A percentile compares a stretch with the other conserved stretches of the same genome.
These are phyloP conservation scores for Pseudozyma hubeiensis DNA, from an alignment of 1,284 basidiomycete species.

Conservation along the genomic window DNA sequence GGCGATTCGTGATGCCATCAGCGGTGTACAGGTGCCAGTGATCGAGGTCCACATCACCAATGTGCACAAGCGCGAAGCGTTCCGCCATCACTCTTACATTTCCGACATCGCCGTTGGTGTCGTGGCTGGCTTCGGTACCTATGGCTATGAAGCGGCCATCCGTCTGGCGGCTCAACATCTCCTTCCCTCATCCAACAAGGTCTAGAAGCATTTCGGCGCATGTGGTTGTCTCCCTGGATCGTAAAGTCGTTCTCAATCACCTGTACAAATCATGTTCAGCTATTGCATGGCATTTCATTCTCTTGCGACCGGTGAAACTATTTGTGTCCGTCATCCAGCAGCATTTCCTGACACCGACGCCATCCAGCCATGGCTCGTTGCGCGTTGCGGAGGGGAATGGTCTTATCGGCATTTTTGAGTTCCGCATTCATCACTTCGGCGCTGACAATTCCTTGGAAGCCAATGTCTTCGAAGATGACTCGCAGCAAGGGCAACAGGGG, in stretches of 20 bases:
- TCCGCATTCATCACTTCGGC: constrained; percentile 10
- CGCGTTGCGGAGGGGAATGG: not conserved
- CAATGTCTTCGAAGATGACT: constrained; percentile 10
- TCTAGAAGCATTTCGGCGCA: too few relatives aligned
- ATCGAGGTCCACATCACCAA: constrained; percentile 68
- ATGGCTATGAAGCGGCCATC: constrained; percentile 31
- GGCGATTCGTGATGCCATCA: constrained; percentile 66
- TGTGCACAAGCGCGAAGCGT: constrained; percentile 66
- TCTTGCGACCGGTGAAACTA: not conserved
- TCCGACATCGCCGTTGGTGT: constrained; percentile 65
- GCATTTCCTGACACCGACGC: constrained; percentile 11
- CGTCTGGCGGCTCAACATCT: constrained; percentile 8
- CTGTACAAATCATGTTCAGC: too few relatives aligned
- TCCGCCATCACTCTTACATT: constrained; percentile 68
- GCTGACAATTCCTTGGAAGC: constrained; percentile 11
- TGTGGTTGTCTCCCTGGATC: too few relatives aligned
- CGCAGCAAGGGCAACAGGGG: constrained; percentile 9
- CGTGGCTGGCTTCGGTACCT: constrained; percentile 57
- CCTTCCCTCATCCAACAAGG: not conserved
- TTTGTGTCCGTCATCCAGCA: not conserved
- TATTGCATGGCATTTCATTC: too few relatives aligned
- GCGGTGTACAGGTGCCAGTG: constrained; percentile 64
- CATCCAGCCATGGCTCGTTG: constrained; percentile 8
- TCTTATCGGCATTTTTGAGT: constrained; percentile 7
- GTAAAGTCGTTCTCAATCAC: too few relatives aligned